Evolutionary conservation across 495 filamentous ascomycete genomes (phyloP).

Genomic region (Parathielavia hyrcaniae): DNA sequence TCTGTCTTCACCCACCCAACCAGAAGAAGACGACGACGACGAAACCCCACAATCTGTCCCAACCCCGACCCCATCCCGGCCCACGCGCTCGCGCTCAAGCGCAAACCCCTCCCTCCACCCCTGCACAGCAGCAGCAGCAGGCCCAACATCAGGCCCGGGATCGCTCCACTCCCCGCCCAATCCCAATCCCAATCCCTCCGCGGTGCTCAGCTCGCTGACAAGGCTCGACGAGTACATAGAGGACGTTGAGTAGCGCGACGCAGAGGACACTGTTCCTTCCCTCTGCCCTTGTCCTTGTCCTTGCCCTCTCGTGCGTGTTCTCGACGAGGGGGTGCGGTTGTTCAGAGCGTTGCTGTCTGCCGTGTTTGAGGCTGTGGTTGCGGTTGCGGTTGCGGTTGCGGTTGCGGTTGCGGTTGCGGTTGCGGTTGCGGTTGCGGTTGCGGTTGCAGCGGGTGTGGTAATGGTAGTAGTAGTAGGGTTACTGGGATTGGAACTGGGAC

Average conservation of each 20-base stretch:
- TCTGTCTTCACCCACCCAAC: no score
- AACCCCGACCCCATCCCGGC: background rate
- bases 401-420: constrained; percentile 13
- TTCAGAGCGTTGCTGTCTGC: constrained; percentile 10
- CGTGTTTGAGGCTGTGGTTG: background rate
- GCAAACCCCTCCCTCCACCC: background rate
- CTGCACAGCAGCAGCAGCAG: constrained; percentile 19
- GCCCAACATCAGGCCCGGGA: constrained; percentile 48
- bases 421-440: constrained; percentile 20
- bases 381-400: constrained; percentile 18
- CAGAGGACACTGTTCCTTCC: constrained; percentile 31
- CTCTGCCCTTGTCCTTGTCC: no score
- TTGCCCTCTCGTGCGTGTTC: constrained; percentile 20
- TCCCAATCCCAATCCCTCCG: constrained; percentile 10
- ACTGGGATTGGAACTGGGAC: no score
- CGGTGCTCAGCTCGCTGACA: constrained; percentile 28
- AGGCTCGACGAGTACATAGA: constrained; percentile 38
- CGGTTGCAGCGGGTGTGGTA: constrained; percentile 20
- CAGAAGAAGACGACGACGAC: no score
- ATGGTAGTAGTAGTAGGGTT: background rate
- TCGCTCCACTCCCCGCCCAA: constrained; percentile 50
- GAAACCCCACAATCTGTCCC: no score
- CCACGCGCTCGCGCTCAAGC: background rate
- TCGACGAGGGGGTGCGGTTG: constrained; percentile 9
- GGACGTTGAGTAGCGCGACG: constrained; percentile 19